A percentile compares a stretch with the other conserved stretches of the same genome.
phyloP scores from a whole-genome alignment of 345 rosid species.

The Carallia pectinifolia region DNA sequence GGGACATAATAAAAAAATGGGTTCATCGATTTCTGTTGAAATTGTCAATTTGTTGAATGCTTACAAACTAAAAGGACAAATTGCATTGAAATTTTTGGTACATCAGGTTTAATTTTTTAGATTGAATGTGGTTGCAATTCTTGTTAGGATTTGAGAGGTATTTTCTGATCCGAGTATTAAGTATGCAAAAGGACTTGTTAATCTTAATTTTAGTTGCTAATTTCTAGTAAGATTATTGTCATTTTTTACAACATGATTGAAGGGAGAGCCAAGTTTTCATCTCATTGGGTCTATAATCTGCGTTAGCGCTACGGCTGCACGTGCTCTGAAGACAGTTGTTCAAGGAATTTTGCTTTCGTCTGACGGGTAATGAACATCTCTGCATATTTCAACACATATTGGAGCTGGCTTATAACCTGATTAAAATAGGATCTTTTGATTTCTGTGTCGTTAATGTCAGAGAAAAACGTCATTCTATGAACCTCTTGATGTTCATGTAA shows the following conservation, averaged over 20 bases:
- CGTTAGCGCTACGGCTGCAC: conserved; percentile 45
- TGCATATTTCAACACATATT: not conserved
- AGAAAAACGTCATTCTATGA: conserved; percentile 51
- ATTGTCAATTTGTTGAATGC: no score
- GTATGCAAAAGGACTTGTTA: no score
- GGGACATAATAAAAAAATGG: no score
- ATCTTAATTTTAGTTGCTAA: conserved; percentile 1
- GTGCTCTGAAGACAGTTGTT: conserved; percentile 48
- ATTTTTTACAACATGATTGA: conserved; percentile 20
- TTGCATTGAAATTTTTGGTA: no score
- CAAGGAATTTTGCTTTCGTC: conserved; percentile 50
- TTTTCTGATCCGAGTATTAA: no score
- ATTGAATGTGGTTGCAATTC: no score
- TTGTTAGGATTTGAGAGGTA: no score
- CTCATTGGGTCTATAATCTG: conserved; percentile 47
- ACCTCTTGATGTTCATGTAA: conserved; percentile 39
- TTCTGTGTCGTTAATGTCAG: conserved; percentile 16
- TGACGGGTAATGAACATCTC: conserved; percentile 36
- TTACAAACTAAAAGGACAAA: not conserved
- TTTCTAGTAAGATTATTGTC: not conserved
- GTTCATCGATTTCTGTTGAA: not conserved
- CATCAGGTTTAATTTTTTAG: no score
- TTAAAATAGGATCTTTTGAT: not conserved
- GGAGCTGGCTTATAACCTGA: not conserved
- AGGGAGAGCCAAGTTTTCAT: conserved; percentile 55